Evolutionary conservation across 352 stramenopile species (phyloP).

Genomic region (Chloridella minuta): DNA sequence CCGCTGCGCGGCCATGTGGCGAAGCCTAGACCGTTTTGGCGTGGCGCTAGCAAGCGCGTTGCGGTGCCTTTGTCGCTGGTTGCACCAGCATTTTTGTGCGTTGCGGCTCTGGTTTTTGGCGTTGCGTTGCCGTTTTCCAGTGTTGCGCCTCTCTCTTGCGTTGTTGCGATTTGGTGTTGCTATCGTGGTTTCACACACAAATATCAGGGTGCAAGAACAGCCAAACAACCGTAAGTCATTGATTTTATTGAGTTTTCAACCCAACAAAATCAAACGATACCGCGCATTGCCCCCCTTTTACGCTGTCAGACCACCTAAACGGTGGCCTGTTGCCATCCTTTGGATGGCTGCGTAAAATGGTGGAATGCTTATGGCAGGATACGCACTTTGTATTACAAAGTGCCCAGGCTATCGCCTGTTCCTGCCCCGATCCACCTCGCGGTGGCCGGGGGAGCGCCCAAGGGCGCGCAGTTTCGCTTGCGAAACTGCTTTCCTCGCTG

Average conservation of each 20-base stretch:
- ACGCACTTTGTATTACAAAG: background rate
- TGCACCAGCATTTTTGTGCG: background rate
- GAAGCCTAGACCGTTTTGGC: background rate
- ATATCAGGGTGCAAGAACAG: background rate
- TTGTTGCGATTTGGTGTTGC: background rate
- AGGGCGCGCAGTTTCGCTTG: background rate
- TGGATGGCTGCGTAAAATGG: background rate
- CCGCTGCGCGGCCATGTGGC: background rate
- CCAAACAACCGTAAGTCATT: background rate
- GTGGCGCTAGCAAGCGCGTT: background rate
- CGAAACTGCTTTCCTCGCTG: background rate
- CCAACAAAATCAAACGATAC: background rate
- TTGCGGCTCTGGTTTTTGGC: background rate
- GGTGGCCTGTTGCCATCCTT: background rate
- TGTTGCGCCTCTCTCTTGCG: background rate
- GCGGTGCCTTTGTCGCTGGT: background rate
- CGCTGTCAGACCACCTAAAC: background rate
- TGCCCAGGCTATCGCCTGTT: background rate
- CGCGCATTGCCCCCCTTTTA: background rate
- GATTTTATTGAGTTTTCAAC: constrained; percentile 1
- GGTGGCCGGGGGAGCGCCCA: background rate
- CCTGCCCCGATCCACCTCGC: background rate
- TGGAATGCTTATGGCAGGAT: background rate
- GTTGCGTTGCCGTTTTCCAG: background rate
- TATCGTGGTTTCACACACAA: background rate